Evolutionary conservation across 306 rosid species (phyloP), one percentile per base, ranked within the genome.

Genomic region (Dicorynia guianensis): DNA sequence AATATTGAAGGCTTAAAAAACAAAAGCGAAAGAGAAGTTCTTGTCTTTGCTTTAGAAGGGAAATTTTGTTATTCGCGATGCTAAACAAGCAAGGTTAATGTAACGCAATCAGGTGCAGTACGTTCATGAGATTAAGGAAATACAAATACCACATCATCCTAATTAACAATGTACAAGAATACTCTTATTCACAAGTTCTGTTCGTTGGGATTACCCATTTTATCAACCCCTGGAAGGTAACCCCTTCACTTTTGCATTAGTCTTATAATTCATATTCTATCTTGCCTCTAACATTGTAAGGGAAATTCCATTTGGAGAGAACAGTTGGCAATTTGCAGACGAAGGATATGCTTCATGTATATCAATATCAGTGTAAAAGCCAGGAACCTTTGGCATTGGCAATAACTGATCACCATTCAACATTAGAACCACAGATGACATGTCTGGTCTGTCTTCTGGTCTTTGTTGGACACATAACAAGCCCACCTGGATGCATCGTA

Each of bases 401-500:
- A 71, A 56, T 56, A n/a, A 30, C 43, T 71, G 40, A 0, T 71
- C 76, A 56, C 76, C 49, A 62, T 63, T 52, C 13, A 74, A 30
- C 79, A 63, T 74, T 7, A 63, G 6, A 36, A 63, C 44, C 15
- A 74, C 79, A 12, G 63, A 36, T 6, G 79, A 74, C 53, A 74
- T 62, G 30, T 50, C 38, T 4, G 79, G 79, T 17, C 79, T 74
- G n/a, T 63, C 79, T 15, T 50, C 12, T 52, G 80, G n/a, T 25
- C 11, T 39, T 11, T 38, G 46, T 40, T 73, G 59, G 25, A 67
- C 71, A 4, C 81, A 67, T 35, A 76, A 18, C 11, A 78, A 36
- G 2, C 77, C 76, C 0, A 78, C 56, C 3, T 78, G 74, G 14
- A 79, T 71, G 46, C 68, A 63, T 19, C 74, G 14, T 13, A 17